These are phyloP conservation scores for Tuber aestivum DNA, from an alignment of 495 filamentous ascomycete genomes.

Conservation along the genomic window DNA sequence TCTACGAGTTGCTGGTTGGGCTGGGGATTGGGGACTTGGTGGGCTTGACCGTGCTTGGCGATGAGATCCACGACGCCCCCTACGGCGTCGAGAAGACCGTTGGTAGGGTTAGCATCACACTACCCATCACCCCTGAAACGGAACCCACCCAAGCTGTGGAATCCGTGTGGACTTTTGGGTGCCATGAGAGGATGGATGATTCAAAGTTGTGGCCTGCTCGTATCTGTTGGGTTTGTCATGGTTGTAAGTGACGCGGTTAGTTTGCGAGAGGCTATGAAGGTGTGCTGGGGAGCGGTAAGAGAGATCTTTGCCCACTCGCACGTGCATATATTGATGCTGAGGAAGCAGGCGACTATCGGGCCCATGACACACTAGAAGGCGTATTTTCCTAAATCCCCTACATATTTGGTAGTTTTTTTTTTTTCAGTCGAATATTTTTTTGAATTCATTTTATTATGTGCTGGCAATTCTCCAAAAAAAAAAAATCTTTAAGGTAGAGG, in stretches of 20 bases:
- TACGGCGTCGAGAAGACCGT: constrained; percentile 36
- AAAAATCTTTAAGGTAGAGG: background rate
- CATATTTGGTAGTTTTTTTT: background rate
- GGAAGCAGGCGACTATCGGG: background rate
- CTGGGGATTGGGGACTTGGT: constrained; percentile 29
- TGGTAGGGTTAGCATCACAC: constrained; percentile 36
- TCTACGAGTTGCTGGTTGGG: constrained; percentile 27
- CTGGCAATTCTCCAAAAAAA: background rate
- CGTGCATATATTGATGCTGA: background rate
- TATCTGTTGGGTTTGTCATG: constrained; percentile 40
- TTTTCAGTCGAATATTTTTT: background rate
- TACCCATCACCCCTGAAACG: constrained; percentile 24
- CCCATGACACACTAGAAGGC: background rate
- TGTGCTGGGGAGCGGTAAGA: background rate
- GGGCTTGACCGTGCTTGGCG: constrained; percentile 33
- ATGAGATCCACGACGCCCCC: constrained; percentile 11
- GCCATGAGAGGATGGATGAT: constrained; percentile 36
- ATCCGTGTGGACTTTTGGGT: constrained; percentile 40
- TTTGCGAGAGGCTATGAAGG: background rate
- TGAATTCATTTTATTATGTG: background rate
- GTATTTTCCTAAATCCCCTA: background rate
- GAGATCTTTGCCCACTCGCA: background rate
- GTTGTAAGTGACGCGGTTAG: constrained; percentile 19
- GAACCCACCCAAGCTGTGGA: constrained; percentile 14
- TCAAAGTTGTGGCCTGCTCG: constrained; percentile 40